These are phyloP conservation scores for Globisporangium ultimum DNA, from an alignment of 352 stramenopile genomes.

Conservation along the genomic window DNA sequence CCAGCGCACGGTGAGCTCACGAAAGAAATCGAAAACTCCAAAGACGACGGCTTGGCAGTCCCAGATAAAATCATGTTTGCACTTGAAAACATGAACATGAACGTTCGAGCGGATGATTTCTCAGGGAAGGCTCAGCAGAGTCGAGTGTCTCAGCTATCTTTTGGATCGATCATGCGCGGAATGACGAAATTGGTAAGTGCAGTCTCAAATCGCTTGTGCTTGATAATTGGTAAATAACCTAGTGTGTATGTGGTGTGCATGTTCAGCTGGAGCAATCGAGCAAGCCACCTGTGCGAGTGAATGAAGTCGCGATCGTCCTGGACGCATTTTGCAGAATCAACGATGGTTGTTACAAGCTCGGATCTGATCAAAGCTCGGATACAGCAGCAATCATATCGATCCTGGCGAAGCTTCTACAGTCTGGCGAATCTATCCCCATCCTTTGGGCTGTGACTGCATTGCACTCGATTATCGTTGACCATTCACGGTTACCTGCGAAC, in stretches of 20 bases:
- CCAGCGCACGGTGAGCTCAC: slow-evolving; percentile 41
- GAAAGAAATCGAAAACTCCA: slow-evolving; percentile 65
- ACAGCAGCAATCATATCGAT: slow-evolving; percentile 35
- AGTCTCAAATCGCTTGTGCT: not conserved
- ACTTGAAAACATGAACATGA: slow-evolving; percentile 73
- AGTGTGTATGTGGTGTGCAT: slow-evolving; percentile 6
- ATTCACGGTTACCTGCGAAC: slow-evolving; percentile 32
- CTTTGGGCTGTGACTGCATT: slow-evolving; percentile 61
- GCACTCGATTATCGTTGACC: slow-evolving; percentile 60
- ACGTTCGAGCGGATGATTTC: slow-evolving; percentile 65
- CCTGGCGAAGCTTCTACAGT: slow-evolving; percentile 44
- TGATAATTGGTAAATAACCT: not conserved
- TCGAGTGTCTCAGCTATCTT: slow-evolving; percentile 57
- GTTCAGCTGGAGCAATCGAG: slow-evolving; percentile 57
- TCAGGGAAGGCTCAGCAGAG: slow-evolving; percentile 33
- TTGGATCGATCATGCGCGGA: slow-evolving; percentile 42
- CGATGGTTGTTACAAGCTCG: slow-evolving; percentile 65
- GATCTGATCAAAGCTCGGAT: slow-evolving; percentile 41
- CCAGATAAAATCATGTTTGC: slow-evolving; percentile 68
- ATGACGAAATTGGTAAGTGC: slow-evolving; percentile 59
- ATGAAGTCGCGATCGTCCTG: slow-evolving; percentile 65
- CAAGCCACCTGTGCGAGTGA: slow-evolving; percentile 57
- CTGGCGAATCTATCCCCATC: slow-evolving; percentile 45
- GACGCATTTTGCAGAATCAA: slow-evolving; percentile 72
- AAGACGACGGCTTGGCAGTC: slow-evolving; percentile 27